Percentiles rank a stretch among this genome's conserved stretches.
phyloP scores from a whole-genome alignment of 2,329 filamentous ascomycete species.

The Claviceps spartinae region DNA sequence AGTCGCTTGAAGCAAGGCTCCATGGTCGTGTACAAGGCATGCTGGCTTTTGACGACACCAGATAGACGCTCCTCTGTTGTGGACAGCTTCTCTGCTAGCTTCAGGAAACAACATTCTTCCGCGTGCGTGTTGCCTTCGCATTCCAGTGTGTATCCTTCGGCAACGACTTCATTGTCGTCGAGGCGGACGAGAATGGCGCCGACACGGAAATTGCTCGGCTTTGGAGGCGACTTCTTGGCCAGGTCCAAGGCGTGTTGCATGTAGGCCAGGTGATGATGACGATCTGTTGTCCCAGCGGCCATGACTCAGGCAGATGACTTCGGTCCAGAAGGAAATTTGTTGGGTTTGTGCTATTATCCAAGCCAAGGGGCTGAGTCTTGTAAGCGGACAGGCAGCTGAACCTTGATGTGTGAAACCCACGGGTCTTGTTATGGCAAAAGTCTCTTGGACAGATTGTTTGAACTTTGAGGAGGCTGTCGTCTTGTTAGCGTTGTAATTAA shows the following conservation, averaged over 20 bases:
- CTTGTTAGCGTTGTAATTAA: too few species aligned
- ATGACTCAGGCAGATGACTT: conserved; percentile 7
- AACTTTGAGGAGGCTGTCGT: not conserved
- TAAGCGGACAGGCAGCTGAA: not conserved
- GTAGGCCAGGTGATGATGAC: conserved; percentile 31
- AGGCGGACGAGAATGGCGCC: conserved; percentile 71
- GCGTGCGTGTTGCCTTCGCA: conserved; percentile 89
- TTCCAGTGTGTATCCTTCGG: conserved; percentile 84
- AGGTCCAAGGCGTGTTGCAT: conserved; percentile 64
- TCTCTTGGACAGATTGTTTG: not conserved
- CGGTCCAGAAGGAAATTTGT: not conserved
- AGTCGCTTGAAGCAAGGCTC: conserved; percentile 67
- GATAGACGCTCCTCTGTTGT: conserved; percentile 43
- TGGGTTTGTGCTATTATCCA: not conserved
- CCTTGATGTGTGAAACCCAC: not conserved
- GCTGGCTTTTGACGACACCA: conserved; percentile 16
- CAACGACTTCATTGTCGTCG: conserved; percentile 39
- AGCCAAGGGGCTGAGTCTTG: not conserved
- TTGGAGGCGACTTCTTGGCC: conserved; percentile 67
- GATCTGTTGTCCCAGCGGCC: conserved; percentile 10
- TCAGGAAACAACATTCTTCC: conserved; percentile 81
- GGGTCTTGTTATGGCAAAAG: not conserved
- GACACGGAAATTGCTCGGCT: conserved; percentile 84
- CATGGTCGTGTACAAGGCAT: conserved; percentile 76
- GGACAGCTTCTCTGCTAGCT: conserved; percentile 40